Evolutionary conservation across 257 asterid species (phyloP).

Genomic region (Echites panduratus): DNA sequence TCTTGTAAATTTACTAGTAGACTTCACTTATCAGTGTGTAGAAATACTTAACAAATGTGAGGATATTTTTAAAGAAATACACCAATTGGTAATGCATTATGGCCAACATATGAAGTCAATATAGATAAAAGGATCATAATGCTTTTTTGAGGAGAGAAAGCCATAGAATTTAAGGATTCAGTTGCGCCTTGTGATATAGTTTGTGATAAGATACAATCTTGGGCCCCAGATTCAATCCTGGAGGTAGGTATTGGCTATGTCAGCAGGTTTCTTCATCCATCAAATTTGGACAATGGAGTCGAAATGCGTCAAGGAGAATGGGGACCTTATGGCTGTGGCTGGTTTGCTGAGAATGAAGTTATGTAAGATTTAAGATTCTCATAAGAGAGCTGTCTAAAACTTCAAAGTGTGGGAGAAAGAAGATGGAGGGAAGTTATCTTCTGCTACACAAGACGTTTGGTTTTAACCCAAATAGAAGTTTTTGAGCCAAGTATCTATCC

Average conservation of each 20-base stretch:
- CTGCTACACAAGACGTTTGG: background rate
- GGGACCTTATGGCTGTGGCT: slow-evolving; percentile 6
- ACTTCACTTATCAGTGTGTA: slow-evolving; percentile 53
- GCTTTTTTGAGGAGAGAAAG: slow-evolving; percentile 44
- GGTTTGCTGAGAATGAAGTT: slow-evolving; percentile 11
- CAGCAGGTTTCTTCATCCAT: slow-evolving; percentile 62
- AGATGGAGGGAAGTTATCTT: no score
- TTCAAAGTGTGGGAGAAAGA: no score
- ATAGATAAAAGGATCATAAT: slow-evolving; percentile 55
- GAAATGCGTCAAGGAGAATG: slow-evolving; percentile 19
- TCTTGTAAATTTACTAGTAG: slow-evolving; percentile 45
- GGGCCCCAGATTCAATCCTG: slow-evolving; percentile 61
- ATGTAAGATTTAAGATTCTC: slow-evolving; percentile 42
- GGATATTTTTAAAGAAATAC: slow-evolving; percentile 67
- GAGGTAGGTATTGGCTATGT: slow-evolving; percentile 82
- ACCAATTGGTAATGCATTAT: slow-evolving; percentile 47
- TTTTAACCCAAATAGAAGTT: background rate
- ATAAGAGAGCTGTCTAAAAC: slow-evolving; percentile 13
- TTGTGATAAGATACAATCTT: slow-evolving; percentile 55
- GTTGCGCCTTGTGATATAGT: slow-evolving; percentile 48
- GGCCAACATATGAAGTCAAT: slow-evolving; percentile 62
- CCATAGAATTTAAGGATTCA: slow-evolving; percentile 53
- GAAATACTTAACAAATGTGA: slow-evolving; percentile 72
- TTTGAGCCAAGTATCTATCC: background rate
- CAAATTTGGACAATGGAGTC: slow-evolving; percentile 47